Conservation (phyloP, 2,329 filamentous ascomycete genomes). For the Blumeria hordei region DNA sequence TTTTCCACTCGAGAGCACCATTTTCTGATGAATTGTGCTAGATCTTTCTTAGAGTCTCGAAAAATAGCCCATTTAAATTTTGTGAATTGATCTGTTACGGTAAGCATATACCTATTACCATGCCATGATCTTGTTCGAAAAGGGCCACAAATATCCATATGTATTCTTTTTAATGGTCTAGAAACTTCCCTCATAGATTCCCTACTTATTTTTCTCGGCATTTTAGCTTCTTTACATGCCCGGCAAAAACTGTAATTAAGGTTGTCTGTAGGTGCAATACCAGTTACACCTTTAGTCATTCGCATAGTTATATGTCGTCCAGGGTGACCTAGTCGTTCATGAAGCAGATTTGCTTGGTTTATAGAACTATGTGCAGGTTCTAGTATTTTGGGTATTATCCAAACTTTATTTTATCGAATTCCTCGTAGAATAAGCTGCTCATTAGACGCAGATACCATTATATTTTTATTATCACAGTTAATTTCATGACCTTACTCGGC, state of each 20-base stretch:
- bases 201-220: neutral
- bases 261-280: neutral
- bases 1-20: neutral
- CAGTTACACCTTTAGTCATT: neutral
- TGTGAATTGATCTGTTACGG: neutral
- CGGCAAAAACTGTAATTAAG: neutral
- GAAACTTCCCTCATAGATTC: neutral
- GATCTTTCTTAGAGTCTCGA: neutral
- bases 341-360: neutral
- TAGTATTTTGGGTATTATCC: neutral
- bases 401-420: neutral
- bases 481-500: neutral
- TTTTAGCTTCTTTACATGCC: neutral
- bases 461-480: too few species aligned
- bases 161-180: neutral
- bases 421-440: neutral
- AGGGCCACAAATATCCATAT: neutral
- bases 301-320: neutral
- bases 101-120: neutral
- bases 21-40: neutral
- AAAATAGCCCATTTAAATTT: neutral
- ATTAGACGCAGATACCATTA: neutral
- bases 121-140: neutral
- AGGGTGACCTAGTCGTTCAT: neutral
- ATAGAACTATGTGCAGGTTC: neutral